Percentiles rank a stretch among this genome's conserved stretches.
Evolutionary conservation across 1,139 yeast species (phyloP).

Genomic region (Blastobotrys arbuscula): DNA sequence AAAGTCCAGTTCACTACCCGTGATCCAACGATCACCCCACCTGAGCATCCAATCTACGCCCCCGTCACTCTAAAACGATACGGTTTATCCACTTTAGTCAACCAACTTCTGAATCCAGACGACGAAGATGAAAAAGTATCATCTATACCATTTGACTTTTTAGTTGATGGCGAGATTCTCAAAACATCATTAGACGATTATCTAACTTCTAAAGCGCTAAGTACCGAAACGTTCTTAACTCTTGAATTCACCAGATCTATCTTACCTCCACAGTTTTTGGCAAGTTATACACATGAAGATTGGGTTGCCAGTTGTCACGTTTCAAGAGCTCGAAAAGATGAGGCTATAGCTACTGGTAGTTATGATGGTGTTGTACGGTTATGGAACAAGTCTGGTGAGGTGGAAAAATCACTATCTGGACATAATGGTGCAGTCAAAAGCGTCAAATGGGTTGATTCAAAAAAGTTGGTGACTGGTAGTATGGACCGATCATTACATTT

Average conservation of each 20-base stretch:
- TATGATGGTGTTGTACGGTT: conserved; percentile 93
- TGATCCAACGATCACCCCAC: conserved; percentile 70
- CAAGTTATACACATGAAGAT: conserved; percentile 87
- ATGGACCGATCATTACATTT: conserved; percentile 83
- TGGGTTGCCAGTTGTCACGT: conserved; percentile 84
- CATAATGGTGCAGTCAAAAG: conserved; percentile 83
- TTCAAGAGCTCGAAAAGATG: conserved; percentile 16
- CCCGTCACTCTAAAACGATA: conserved; percentile 82
- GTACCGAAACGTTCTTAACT: conserved; percentile 72
- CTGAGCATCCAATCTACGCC: conserved; percentile 75
- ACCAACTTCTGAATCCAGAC: conserved; percentile 58
- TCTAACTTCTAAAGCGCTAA: conserved; percentile 66
- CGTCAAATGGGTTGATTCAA: conserved; percentile 63
- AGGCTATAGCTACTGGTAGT: conserved; percentile 73
- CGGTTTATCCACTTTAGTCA: conserved; percentile 92
- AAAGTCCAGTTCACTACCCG: conserved; percentile 81
- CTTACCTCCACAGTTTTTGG: conserved; percentile 85
- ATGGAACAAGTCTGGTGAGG: conserved; percentile 79
- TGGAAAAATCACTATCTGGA: conserved; percentile 76
- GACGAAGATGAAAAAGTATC: conserved; percentile 39
- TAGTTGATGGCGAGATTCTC: conserved; percentile 64
- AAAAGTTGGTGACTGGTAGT: conserved; percentile 78
- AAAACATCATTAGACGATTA: conserved; percentile 70
- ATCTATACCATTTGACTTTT: conserved; percentile 87
- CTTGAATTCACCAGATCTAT: conserved; percentile 90